Base-by-base conservation (phyloP, 148 eudicot genomes). In the Chenopodium formosanum region DNA sequence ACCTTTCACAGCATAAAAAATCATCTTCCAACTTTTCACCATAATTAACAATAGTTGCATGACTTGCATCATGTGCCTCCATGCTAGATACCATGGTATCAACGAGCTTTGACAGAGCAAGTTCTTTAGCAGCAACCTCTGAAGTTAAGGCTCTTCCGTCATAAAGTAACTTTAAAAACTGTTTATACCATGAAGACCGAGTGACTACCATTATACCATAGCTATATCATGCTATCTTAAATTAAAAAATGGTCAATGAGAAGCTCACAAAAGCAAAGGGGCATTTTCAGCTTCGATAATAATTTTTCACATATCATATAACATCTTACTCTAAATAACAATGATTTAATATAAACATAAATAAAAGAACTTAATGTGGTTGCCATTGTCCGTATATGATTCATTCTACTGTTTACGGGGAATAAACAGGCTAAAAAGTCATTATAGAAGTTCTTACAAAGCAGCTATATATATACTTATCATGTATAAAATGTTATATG, bases 121-220 rank as follows among this genome's bases (percentile, higher is more conserved):
- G 87, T 86, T 91, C 98, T 82, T 81, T 83, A 64, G 88, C 94
- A 80, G 68, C 69, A 65, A 68, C 75, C 80, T 90, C 93, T 68
- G 84, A 48, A 79, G 69, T 77, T n/a, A 79, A 83, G 50, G 60
- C 68, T 72, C 80, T 81, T 82, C 88, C 98, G 78, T 90, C 96
- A 11, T 87, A 78, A 67, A 94, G 92, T 78, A 92, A 80, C 70
- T 91, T 89, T 78, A 92, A 73, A 76, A 88, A 92, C 98, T 94
- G 91, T 31, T 79, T 7, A 82, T 27, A 68, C 53, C 9, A 84
- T 56, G 70, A 37, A 75, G 40, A 22, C 71, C 72, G 20, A 12
- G 19, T 71, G 48, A 82, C 72, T 70, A 46, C 20, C 23, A 23
- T 23, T 23, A 23, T 23, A 23, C 23, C 68, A 66, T 12, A 44